These are phyloP conservation scores for Pyrus betulifolia DNA, from an alignment of 306 rosid genomes.

Conservation along the genomic window DNA sequence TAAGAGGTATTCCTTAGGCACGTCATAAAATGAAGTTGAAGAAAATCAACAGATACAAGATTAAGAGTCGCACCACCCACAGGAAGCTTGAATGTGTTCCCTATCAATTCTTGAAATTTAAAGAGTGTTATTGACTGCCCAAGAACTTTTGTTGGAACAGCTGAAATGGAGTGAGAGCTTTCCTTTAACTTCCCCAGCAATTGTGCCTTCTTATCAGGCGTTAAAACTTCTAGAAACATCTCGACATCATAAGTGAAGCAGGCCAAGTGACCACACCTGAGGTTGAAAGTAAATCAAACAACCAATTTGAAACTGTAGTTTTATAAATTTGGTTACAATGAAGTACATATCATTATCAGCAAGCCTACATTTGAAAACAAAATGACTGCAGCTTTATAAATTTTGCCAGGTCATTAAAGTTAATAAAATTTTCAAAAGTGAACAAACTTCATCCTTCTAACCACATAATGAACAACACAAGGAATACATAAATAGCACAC, in stretches of 20 bases:
- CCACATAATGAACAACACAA: neutral
- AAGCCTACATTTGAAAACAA: neutral
- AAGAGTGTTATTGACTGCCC: slow-evolving; percentile 67
- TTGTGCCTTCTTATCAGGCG: slow-evolving; percentile 55
- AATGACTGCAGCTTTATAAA: neutral
- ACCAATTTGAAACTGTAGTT: slow-evolving; percentile 3
- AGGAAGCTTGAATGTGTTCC: slow-evolving; percentile 40
- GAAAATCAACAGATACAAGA: neutral
- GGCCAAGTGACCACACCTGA: slow-evolving; percentile 92
- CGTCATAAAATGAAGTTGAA: neutral
- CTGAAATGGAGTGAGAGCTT: slow-evolving; percentile 28
- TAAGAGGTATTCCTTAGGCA: neutral
- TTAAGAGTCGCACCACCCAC: slow-evolving; percentile 49
- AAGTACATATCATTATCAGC: neutral
- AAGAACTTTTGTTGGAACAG: slow-evolving; percentile 47
- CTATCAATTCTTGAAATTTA: slow-evolving; percentile 60
- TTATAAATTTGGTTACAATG: neutral
- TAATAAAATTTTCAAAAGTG: neutral
- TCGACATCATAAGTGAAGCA: slow-evolving; percentile 78
- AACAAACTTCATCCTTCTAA: neutral
- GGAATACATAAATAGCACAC: neutral
- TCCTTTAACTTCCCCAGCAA: slow-evolving; percentile 51
- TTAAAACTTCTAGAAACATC: slow-evolving; percentile 57
- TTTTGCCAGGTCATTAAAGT: neutral
- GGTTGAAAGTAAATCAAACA: slow-evolving; percentile 25